Percentiles rank a stretch among this genome's conserved stretches.
Conservation (phyloP, 202 grass and related monocot species). For the Eragrostis tef region DNA sequence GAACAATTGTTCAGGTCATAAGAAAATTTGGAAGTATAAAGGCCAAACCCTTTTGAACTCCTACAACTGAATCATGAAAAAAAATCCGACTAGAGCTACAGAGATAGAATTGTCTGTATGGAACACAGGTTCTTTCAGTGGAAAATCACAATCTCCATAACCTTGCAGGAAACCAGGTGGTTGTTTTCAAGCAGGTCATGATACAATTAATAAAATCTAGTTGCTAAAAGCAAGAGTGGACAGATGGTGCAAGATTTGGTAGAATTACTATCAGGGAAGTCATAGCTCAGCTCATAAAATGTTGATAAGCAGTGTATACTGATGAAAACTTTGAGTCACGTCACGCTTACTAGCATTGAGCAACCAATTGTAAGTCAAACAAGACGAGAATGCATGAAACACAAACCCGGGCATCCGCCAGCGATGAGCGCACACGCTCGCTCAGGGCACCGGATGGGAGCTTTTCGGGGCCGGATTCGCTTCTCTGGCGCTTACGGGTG, state of each 20-base stretch:
- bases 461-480: slow-evolving; percentile 47
- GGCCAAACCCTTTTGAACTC: background rate
- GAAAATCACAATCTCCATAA: background rate
- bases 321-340: background rate
- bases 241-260: background rate
- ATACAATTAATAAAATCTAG: background rate
- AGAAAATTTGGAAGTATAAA: background rate
- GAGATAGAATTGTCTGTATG: background rate
- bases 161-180: background rate
- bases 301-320: background rate
- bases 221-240: background rate
- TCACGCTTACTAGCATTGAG: background rate
- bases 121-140: background rate
- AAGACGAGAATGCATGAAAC: slow-evolving; percentile 19
- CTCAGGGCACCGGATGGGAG: slow-evolving; percentile 45
- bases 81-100: background rate
- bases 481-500: slow-evolving; percentile 66
- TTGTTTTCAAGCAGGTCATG: background rate
- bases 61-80: background rate
- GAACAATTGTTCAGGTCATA: background rate
- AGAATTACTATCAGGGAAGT: background rate
- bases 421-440: slow-evolving; percentile 72
- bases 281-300: background rate
- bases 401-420: slow-evolving; percentile 70
- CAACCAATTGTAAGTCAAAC: background rate